Conservation (phyloP, 257 asterid species). For the Penstemon newberryi region DNA sequence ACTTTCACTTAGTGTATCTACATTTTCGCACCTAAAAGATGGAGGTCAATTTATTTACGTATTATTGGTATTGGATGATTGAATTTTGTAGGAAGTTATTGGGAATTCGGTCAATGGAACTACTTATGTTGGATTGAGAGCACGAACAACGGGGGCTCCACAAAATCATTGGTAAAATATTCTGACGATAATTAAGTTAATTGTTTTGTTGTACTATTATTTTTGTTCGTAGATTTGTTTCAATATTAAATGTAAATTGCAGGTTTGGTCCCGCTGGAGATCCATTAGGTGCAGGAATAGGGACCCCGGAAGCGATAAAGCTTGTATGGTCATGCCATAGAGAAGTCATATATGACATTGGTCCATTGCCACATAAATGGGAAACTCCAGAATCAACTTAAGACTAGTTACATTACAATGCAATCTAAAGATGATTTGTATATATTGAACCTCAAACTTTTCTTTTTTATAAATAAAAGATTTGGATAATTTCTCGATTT, state of each 20-base stretch:
- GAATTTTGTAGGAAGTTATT: conserved; percentile 61
- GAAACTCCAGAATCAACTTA: conserved; percentile 49
- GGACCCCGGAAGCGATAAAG: conserved; percentile 87
- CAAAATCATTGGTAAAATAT: conserved; percentile 77
- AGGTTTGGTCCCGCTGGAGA: conserved; percentile 97
- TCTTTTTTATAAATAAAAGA: too few relatives aligned
- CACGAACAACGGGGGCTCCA: conserved; percentile 95
- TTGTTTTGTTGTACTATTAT: not conserved
- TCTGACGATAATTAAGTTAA: not conserved
- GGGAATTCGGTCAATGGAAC: conserved; percentile 95
- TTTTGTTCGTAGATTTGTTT: not conserved
- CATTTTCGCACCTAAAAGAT: too few relatives aligned
- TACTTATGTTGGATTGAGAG: conserved; percentile 85
- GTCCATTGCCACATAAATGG: conserved; percentile 74
- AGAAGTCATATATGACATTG: conserved; percentile 72
- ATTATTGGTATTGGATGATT: not conserved
- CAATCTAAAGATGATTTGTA: too few relatives aligned
- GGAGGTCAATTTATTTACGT: too few relatives aligned
- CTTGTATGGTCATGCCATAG: conserved; percentile 95
- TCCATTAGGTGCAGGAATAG: conserved; percentile 91
- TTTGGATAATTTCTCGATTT: too few relatives aligned
- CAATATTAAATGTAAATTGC: not conserved
- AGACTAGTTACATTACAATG: not conserved
- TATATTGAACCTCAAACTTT: too few relatives aligned
- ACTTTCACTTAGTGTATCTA: too few relatives aligned